These are phyloP conservation scores for Poteriospumella lacustris DNA, from an alignment of 108 stramenopile genomes.

Conservation along the genomic window DNA sequence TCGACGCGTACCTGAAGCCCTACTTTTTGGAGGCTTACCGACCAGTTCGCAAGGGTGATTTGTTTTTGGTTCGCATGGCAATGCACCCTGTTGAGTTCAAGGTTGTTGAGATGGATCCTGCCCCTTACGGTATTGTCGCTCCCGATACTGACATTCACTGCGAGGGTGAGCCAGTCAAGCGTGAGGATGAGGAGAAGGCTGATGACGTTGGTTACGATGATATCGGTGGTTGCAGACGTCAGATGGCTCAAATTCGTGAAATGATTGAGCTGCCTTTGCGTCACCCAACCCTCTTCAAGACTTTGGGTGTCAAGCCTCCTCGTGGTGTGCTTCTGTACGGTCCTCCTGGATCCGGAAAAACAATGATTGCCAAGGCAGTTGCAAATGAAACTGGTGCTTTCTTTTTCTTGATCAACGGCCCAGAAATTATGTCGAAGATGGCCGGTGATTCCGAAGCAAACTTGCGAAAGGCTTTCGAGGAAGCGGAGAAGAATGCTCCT, in stretches of 20 bases:
- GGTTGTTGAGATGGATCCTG: constrained; percentile 96
- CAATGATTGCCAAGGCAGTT: constrained; percentile 95
- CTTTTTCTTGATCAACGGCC: constrained; percentile 99
- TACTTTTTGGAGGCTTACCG: constrained; percentile 99
- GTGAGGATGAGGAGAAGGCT: constrained; percentile 91
- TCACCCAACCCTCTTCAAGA: constrained; percentile 98
- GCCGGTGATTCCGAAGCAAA: constrained; percentile 97
- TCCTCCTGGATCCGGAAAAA: constrained; percentile 98
- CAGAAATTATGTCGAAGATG: constrained; percentile 99
- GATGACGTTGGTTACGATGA: constrained; percentile 99
- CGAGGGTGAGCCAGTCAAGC: constrained; percentile 96
- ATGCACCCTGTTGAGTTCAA: constrained; percentile 79
- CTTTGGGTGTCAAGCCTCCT: constrained; percentile 98
- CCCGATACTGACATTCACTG: constrained; percentile 99
- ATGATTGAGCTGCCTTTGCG: constrained; percentile 99
- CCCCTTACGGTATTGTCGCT: constrained; percentile 92
- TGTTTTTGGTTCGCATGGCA: constrained; percentile 90
- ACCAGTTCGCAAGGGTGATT: constrained; percentile 96
- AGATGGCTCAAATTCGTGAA: constrained; percentile 98
- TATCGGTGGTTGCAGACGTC: constrained; percentile 95
- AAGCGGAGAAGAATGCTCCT: constrained; percentile 96
- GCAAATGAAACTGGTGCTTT: constrained; percentile 99
- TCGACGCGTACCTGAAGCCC: constrained; percentile 99
- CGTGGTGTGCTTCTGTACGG: constrained; percentile 98
- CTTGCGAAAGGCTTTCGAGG: constrained; percentile 94